These are phyloP conservation scores for Camelina sativa DNA, from an alignment of 345 rosid species.

Conservation along the genomic window DNA sequence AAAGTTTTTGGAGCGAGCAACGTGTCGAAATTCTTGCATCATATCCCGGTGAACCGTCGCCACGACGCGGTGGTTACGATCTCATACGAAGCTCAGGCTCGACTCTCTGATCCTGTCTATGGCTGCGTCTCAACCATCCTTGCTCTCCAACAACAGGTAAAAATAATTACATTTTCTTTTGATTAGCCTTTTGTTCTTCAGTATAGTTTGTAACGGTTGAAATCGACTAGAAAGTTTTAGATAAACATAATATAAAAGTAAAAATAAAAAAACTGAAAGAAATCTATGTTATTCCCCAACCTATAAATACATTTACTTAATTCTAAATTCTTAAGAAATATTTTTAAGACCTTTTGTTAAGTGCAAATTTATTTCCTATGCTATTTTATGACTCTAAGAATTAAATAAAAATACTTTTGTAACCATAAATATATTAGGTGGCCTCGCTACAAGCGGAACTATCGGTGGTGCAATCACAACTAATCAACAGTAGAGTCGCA, in stretches of 20 bases:
- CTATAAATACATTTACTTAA: neutral
- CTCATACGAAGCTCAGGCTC: conserved; percentile 93
- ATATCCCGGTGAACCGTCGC: conserved; percentile 79
- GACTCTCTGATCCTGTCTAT: conserved; percentile 93
- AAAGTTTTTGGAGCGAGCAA: conserved; percentile 97
- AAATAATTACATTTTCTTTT: too few species aligned
- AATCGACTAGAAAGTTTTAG: conserved; percentile 2
- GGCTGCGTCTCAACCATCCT: conserved; percentile 95
- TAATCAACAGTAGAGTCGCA: conserved; percentile 72
- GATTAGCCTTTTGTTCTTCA: neutral
- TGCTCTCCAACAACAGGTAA: conserved; percentile 89
- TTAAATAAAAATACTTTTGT: neutral
- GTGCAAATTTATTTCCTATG: neutral
- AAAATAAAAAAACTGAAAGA: neutral
- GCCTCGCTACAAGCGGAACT: conserved; percentile 86
- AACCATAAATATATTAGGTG: conserved; percentile 55
- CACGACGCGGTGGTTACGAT: conserved; percentile 93
- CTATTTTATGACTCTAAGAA: neutral
- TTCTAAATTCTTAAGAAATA: too few species aligned
- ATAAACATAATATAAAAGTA: conserved; percentile 1
- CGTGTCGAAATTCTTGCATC: conserved; percentile 80
- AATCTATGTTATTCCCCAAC: too few species aligned
- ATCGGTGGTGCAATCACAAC: conserved; percentile 75
- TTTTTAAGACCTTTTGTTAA: neutral
- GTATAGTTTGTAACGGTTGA: conserved; percentile 22